Percentiles rank a stretch among this genome's conserved stretches.
Conservation (phyloP, 331 rosid species). For the Rhamnella rubrinervis region DNA sequence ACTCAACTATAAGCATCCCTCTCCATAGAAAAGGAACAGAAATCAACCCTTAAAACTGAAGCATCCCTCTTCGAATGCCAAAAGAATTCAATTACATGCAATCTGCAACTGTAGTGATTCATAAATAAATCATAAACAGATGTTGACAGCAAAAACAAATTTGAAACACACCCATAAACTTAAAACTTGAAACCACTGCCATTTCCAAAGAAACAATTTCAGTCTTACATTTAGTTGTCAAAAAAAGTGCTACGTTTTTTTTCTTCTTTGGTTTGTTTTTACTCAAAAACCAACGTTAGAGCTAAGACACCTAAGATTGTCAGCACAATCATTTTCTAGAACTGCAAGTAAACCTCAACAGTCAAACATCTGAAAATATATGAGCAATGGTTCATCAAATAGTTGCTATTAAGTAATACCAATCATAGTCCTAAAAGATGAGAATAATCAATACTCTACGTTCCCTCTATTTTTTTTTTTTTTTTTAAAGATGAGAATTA, state of each 20-base stretch:
- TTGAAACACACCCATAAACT: neutral
- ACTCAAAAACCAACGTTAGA: no score
- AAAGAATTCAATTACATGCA: constrained; percentile 41
- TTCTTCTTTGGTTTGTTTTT: no score
- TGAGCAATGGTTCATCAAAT: no score
- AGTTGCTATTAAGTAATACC: neutral
- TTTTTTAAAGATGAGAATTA: neutral
- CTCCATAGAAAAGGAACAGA: constrained; percentile 20
- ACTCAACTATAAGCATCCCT: constrained; percentile 22
- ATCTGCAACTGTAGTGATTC: constrained; percentile 41
- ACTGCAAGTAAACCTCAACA: no score
- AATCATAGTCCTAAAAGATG: neutral
- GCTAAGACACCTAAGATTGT: no score
- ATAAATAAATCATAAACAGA: neutral
- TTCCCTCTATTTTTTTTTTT: no score
- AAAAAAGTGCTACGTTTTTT: no score
- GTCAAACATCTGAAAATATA: no score
- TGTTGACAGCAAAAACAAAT: neutral
- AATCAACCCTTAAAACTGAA: constrained; percentile 21
- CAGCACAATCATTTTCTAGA: no score
- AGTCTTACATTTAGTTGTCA: no score
- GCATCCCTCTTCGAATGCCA: constrained; percentile 27
- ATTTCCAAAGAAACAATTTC: neutral
- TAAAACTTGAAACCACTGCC: neutral
- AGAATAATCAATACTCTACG: neutral